A percentile compares a stretch with the other conserved stretches of the same genome.
These are phyloP conservation scores for Carallia pectinifolia DNA, from an alignment of 345 rosid species.

Conservation along the genomic window DNA sequence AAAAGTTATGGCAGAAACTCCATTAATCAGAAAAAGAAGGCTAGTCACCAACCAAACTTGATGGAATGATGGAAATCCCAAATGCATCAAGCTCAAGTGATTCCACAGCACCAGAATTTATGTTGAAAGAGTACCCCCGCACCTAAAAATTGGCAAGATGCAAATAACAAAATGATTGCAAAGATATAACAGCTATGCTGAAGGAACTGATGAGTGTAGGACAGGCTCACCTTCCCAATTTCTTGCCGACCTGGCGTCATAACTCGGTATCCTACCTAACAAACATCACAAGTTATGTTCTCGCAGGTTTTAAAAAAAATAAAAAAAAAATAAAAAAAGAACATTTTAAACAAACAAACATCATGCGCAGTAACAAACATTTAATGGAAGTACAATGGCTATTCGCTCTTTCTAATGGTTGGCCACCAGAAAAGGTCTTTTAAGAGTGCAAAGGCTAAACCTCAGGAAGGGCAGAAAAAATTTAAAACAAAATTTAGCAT, in stretches of 20 bases:
- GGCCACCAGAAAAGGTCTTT: neutral
- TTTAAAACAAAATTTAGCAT: neutral
- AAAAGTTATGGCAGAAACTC: neutral
- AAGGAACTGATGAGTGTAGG: constrained; percentile 2
- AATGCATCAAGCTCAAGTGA: constrained; percentile 87
- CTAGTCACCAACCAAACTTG: constrained; percentile 64
- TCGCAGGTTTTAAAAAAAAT: neutral
- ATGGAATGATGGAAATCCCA: constrained; percentile 81
- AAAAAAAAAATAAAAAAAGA: neutral
- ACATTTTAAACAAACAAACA: neutral
- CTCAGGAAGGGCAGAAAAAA: neutral
- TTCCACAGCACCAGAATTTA: constrained; percentile 70
- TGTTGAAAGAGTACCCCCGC: constrained; percentile 77
- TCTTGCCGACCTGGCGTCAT: constrained; percentile 52
- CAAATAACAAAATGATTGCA: neutral
- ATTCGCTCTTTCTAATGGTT: neutral
- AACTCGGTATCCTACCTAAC: constrained; percentile 86
- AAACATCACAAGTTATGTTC: constrained; percentile 30
- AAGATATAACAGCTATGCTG: constrained; percentile 2
- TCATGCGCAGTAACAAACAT: neutral
- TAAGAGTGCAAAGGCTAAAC: neutral
- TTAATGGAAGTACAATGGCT: neutral
- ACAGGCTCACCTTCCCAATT: constrained; percentile 67
- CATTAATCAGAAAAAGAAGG: constrained; percentile 5
- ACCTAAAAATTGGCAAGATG: constrained; percentile 40